These are phyloP conservation scores for Senecio squalidus DNA, from an alignment of 140 eudicot species.

Conservation along the genomic window DNA sequence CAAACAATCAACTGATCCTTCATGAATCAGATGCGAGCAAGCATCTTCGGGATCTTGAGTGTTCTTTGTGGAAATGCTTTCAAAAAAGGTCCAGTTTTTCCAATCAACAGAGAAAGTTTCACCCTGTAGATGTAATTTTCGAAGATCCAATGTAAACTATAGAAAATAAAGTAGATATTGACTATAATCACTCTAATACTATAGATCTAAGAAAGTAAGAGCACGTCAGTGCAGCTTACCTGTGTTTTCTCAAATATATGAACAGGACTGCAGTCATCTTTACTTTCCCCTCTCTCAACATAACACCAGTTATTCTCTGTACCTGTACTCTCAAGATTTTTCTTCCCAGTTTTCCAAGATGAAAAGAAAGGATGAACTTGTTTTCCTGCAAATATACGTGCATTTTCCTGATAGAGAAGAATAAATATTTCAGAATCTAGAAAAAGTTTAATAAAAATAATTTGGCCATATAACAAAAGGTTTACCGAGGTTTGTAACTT, in stretches of 20 bases:
- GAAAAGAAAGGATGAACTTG: conserved; percentile 90
- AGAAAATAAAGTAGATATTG: background rate
- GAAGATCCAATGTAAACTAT: conserved; percentile 10
- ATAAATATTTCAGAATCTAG: conserved; percentile 7
- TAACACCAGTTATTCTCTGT: conserved; percentile 42
- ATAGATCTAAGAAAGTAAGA: background rate
- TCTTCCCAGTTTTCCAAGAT: conserved; percentile 51
- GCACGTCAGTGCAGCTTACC: conserved; percentile 29
- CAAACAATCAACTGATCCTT: conserved; percentile 44
- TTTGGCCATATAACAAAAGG: background rate
- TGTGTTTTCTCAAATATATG: conserved; percentile 67
- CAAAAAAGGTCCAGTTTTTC: conserved; percentile 64
- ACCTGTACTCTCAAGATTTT: conserved; percentile 36
- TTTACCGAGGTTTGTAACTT: background rate
- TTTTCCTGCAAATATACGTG: conserved; percentile 80
- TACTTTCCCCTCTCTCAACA: conserved; percentile 37
- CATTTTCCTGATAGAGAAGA: conserved; percentile 63
- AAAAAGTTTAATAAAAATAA: background rate
- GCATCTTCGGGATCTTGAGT: conserved; percentile 21
- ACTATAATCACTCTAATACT: background rate
- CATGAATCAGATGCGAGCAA: conserved; percentile 27
- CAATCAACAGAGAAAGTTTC: conserved; percentile 52
- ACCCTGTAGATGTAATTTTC: conserved; percentile 41
- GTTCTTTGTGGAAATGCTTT: conserved; percentile 22
- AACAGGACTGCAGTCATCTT: conserved; percentile 47